A percentile compares a stretch with the other conserved stretches of the same genome.
Conservation (phyloP, 345 rosid genomes). For the Angophora floribunda region DNA sequence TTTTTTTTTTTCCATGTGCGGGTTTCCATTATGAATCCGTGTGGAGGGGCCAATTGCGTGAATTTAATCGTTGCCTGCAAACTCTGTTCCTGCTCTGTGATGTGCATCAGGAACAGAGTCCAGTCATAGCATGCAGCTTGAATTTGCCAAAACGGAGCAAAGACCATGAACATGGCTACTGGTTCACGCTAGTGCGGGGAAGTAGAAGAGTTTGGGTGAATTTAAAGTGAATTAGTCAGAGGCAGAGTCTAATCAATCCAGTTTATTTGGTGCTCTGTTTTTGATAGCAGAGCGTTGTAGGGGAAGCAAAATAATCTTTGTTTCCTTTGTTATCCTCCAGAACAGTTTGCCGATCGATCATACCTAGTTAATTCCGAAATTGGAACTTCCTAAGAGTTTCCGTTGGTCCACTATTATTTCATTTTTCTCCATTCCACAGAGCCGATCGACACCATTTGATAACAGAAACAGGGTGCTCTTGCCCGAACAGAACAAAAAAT, state of each 20-base stretch:
- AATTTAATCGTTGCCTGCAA: neutral
- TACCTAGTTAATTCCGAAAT: neutral
- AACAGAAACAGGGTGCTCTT: neutral
- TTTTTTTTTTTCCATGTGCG: neutral
- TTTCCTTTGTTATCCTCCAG: neutral
- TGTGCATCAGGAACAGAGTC: neutral
- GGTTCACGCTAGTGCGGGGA: neutral
- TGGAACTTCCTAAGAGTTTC: neutral
- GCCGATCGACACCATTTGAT: neutral
- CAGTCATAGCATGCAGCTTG: neutral
- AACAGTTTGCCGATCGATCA: neutral
- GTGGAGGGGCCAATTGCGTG: neutral
- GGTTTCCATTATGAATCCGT: neutral
- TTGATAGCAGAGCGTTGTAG: neutral
- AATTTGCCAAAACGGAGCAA: neutral
- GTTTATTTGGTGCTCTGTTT: neutral
- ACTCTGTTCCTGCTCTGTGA: neutral
- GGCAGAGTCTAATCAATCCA: neutral
- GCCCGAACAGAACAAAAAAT: neutral
- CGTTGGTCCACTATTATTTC: neutral
- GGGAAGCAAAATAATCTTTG: neutral
- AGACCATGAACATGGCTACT: neutral
- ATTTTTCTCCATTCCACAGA: neutral
- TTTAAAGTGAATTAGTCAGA: accelerated
- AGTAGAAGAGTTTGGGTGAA: neutral